Percentiles rank a stretch among this genome's conserved stretches.
These are phyloP conservation scores for Lipomyces spencermartinsiae DNA, from an alignment of 805 yeast species.

Conservation along the genomic window DNA sequence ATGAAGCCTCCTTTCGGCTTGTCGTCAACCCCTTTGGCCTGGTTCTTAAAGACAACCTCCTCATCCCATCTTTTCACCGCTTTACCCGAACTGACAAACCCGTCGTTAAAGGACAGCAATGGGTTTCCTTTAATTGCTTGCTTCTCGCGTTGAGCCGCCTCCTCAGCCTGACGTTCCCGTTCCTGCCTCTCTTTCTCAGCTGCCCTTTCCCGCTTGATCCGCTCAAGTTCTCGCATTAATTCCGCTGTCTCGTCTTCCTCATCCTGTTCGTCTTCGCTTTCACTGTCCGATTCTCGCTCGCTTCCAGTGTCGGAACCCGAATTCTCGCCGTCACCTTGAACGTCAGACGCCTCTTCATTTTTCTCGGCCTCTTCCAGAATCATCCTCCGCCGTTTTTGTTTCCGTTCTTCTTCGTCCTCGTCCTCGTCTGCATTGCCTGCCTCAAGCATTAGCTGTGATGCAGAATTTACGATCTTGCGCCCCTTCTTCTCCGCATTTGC, in stretches of 20 bases:
- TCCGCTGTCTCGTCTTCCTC: constrained; percentile 47
- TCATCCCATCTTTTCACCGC: constrained; percentile 44
- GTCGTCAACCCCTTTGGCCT: constrained; percentile 43
- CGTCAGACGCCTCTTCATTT: constrained; percentile 18
- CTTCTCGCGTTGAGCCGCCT: constrained; percentile 38
- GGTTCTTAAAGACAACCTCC: constrained; percentile 47
- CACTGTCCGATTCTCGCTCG: constrained; percentile 25
- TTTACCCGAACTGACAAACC: constrained; percentile 18
- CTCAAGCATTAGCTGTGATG: constrained; percentile 23
- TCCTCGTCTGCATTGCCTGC: constrained; percentile 12
- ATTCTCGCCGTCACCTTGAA: constrained; percentile 26
- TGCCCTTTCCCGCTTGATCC: constrained; percentile 46
- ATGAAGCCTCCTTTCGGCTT: constrained; percentile 41
- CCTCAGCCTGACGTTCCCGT: constrained; percentile 35
- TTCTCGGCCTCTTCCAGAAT: constrained; percentile 35
- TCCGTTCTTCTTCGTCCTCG: constrained; percentile 23
- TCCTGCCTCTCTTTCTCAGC: constrained; percentile 40
- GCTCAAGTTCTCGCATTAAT: constrained; percentile 46
- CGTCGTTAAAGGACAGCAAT: constrained; percentile 37
- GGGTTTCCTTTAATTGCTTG: constrained; percentile 47
- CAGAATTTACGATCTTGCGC: neutral
- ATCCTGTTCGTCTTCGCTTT: constrained; percentile 41
- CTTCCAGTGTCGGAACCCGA: constrained; percentile 22
- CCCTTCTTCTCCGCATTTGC: constrained; percentile 35
- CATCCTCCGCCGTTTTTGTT: constrained; percentile 30